Conservation (phyloP, 208 protist genomes). For the Acanthamoeba healyi region DNA sequence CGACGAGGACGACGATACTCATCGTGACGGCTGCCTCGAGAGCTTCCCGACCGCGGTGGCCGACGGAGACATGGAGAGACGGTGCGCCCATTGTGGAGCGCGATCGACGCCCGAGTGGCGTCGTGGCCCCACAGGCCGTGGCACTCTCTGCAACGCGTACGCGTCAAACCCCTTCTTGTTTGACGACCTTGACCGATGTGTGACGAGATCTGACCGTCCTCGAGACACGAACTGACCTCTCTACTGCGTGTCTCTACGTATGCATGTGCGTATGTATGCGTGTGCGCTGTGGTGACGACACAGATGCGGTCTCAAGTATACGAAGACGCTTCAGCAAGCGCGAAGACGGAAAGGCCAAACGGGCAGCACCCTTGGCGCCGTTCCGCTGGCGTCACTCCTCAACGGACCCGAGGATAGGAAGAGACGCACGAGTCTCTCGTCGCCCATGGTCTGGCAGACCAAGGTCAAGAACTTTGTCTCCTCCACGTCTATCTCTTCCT, state of each 20-base stretch:
- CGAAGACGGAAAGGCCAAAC: background rate
- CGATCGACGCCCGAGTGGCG: conserved; percentile 32
- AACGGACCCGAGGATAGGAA: conserved; percentile 12
- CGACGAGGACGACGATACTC: background rate
- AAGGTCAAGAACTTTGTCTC: conserved; percentile 1
- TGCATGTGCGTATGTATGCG: too few relatives aligned
- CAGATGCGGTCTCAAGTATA: conserved; percentile 39
- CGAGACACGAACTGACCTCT: too few relatives aligned
- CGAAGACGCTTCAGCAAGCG: conserved; percentile 11
- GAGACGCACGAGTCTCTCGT: background rate
- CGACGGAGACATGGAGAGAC: background rate
- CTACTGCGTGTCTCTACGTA: too few relatives aligned
- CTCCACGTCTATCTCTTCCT: background rate
- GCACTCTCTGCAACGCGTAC: conserved; percentile 50
- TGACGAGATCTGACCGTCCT: too few relatives aligned
- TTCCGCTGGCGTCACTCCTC: background rate
- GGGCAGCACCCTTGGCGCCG: background rate
- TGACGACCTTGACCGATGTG: too few relatives aligned
- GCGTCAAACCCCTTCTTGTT: background rate
- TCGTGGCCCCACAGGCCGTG: background rate
- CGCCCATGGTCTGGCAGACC: conserved; percentile 36
- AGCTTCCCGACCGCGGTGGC: background rate
- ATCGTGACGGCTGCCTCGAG: too few relatives aligned
- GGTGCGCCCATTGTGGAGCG: conserved; percentile 18
- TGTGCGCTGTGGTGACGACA: too few relatives aligned